Evolutionary conservation across 441 rosid species (phyloP), one percentile per base, ranked within the genome.

Genomic region (Daphne laureola): DNA sequence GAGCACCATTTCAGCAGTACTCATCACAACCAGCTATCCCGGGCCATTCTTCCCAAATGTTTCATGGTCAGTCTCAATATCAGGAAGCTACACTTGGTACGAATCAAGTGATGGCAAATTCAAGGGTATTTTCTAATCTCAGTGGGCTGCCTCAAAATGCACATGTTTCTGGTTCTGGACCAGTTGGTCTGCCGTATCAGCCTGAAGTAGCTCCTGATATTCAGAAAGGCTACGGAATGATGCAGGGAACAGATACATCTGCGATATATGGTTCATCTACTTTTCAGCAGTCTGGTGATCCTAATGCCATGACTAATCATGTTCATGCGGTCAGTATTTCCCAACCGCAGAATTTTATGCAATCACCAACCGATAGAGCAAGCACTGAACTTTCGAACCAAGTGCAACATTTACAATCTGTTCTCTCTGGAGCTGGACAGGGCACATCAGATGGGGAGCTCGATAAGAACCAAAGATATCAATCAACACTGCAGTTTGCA

Each of bases 401-500:
- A 67, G 71, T 46, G 25, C 81, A 77, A 63, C 89, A 78, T 57
- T 66, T 62, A 42, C 87, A 86, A 63, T 58, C 80, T 61, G 63
- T 75, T 53, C 53, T 75, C 38, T 52, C 80, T 62, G 88, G 77
- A 50, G 38, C 38, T 31, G 38, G 66, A 62, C 88, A 71, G 71
- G 79, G 69, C 36, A 49, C 65, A 27, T 59, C 90, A 62, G 86
- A 80, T 66, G 73, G 50, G 26, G 97, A 87, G 72, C 78, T 61
- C 13, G 96, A 90, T 70, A 90, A 87, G 70, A 80, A 85, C 67
- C 90, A 90, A 72, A 71, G 87, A 21, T 93, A 90, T 72, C 97
- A 93, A 62, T 93, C 95, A 61, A 90, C 99, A 1, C 70, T 93
- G 53, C 95, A 90, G 69, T 73, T 90, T 75, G 99, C 97, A 9